A percentile compares a stretch with the other conserved stretches of the same genome.
These are phyloP conservation scores for Polytrichum formosum DNA, from an alignment of 225 moss, liverwort and hornwort species.

Conservation along the genomic window DNA sequence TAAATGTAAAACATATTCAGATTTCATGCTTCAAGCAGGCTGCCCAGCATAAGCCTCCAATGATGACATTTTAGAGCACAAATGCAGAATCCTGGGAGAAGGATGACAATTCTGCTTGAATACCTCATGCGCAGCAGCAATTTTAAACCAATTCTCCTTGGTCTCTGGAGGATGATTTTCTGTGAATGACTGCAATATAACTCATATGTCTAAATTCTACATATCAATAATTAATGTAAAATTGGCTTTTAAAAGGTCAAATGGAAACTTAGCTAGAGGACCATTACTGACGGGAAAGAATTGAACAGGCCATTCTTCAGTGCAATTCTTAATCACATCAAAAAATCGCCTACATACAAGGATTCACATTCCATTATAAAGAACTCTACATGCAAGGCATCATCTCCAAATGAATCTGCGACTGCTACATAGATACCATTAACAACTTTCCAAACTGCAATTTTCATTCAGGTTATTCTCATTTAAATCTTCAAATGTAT, in stretches of 20 bases:
- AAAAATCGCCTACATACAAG: no score
- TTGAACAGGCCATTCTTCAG: no score
- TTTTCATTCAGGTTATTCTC: no score
- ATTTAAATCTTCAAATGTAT: no score
- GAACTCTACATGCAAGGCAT: no score
- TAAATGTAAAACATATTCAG: neutral
- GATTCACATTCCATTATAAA: no score
- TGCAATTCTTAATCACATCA: no score
- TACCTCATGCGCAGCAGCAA: conserved; percentile 93
- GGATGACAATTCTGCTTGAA: neutral
- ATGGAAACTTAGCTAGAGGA: no score
- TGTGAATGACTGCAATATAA: conserved; percentile 79
- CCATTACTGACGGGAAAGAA: no score
- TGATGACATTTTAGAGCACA: neutral
- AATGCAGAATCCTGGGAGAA: neutral
- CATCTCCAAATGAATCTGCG: no score
- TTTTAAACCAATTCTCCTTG: conserved; percentile 51
- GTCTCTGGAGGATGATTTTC: conserved; percentile 85
- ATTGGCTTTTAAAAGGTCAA: neutral
- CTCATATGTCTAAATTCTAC: neutral
- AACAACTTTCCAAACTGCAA: no score
- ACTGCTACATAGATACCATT: no score
- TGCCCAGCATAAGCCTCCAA: neutral
- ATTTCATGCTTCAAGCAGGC: neutral
- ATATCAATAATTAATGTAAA: neutral